phyloP scores from a whole-genome alignment of 768 basidiomycete genomes.

The Leccinum aurantiacum region DNA sequence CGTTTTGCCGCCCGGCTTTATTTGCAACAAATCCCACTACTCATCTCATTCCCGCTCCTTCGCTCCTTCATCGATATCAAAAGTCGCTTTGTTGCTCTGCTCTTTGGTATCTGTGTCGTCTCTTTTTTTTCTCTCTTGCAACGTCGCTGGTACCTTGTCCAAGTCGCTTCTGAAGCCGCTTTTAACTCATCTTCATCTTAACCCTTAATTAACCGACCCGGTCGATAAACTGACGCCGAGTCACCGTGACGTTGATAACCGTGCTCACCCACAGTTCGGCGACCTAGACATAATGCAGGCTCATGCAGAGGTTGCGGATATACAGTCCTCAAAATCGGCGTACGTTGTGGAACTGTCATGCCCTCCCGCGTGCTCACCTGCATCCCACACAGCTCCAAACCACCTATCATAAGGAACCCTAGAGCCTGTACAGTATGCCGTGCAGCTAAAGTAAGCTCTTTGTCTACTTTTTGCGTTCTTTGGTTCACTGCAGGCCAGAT shows the following conservation, averaged over 20 bases:
- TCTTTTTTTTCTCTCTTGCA: slow-evolving; percentile 9
- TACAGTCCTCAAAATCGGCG: slow-evolving; percentile 32
- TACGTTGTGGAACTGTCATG: slow-evolving; percentile 16
- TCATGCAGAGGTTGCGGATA: slow-evolving; percentile 29
- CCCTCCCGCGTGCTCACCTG: slow-evolving; percentile 11
- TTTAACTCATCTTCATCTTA: slow-evolving; percentile 28
- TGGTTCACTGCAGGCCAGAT: slow-evolving; percentile 50
- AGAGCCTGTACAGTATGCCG: slow-evolving; percentile 84
- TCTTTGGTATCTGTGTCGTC: slow-evolving; percentile 7
- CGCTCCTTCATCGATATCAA: slow-evolving; percentile 33
- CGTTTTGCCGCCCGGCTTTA: slow-evolving; percentile 40
- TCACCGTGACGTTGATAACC: slow-evolving; percentile 42
- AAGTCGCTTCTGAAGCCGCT: slow-evolving; percentile 9
- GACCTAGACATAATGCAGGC: slow-evolving; percentile 29
- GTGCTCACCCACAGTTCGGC: slow-evolving; percentile 21
- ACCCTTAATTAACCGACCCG: slow-evolving; percentile 41
- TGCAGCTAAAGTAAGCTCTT: slow-evolving; percentile 63
- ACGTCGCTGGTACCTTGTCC: not conserved
- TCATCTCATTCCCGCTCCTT: slow-evolving; percentile 31
- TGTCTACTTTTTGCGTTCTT: slow-evolving; percentile 14
- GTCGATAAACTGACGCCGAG: slow-evolving; percentile 42
- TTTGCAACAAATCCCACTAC: slow-evolving; percentile 41
- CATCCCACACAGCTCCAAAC: slow-evolving; percentile 36
- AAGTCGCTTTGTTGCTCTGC: slow-evolving; percentile 14
- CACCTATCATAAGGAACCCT: slow-evolving; percentile 48